A percentile compares a stretch with the other conserved stretches of the same genome.
Conservation (phyloP, 2,329 filamentous ascomycete species). For the Diaporthe eres region DNA sequence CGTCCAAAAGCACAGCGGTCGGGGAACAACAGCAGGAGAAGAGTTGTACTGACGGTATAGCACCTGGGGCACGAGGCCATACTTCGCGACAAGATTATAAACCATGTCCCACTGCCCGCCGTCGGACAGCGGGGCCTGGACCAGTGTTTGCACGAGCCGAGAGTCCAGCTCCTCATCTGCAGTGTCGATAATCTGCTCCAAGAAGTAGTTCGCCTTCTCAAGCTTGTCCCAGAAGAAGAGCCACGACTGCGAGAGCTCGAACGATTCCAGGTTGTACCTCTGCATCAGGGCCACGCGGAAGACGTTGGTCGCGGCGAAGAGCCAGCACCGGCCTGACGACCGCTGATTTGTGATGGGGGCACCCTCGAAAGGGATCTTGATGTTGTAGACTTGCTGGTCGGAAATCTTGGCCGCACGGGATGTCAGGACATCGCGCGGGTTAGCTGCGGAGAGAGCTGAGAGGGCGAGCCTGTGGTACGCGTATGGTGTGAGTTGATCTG, state of each 20-base stretch:
- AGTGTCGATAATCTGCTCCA: conserved; percentile 86
- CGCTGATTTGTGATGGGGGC: conserved; percentile 88
- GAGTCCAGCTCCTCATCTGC: conserved; percentile 78
- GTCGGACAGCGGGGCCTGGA: conserved; percentile 79
- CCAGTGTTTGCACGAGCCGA: conserved; percentile 78
- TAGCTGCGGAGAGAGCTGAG: conserved; percentile 77
- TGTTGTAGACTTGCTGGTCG: conserved; percentile 86
- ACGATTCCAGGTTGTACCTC: conserved; percentile 81
- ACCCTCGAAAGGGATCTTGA: conserved; percentile 86
- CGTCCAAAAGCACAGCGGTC: no score
- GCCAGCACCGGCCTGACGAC: conserved; percentile 87
- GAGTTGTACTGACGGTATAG: conserved; percentile 69
- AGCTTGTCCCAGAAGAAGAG: conserved; percentile 96
- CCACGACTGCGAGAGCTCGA: conserved; percentile 90
- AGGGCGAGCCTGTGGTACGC: conserved; percentile 74
- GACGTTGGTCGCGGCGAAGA: conserved; percentile 92
- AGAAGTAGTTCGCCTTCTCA: conserved; percentile 91
- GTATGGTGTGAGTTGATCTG: conserved; percentile 55
- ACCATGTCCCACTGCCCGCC: conserved; percentile 96
- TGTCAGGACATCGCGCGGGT: conserved; percentile 76
- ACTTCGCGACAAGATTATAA: conserved; percentile 86
- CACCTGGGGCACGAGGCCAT: conserved; percentile 86
- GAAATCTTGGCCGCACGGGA: conserved; percentile 73
- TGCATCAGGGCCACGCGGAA: conserved; percentile 92
- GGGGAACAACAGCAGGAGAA: no score